phyloP scores from a whole-genome alignment of 179 eudicot genomes.

The Beta macrorhiza region DNA sequence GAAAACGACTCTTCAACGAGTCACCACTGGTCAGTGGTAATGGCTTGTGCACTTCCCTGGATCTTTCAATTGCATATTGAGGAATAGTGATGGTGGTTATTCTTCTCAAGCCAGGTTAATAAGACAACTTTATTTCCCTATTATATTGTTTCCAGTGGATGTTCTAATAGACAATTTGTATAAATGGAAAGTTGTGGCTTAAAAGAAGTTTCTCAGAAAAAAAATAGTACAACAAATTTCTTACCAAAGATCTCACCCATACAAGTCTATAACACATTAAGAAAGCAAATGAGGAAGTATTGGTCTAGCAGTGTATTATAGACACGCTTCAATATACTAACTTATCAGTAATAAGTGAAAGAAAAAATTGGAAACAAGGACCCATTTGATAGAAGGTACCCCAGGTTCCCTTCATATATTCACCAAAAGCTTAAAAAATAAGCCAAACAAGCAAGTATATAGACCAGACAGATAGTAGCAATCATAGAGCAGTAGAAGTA shows the following conservation, averaged over 20 bases:
- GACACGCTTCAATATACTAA: background rate
- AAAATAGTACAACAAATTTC: no score
- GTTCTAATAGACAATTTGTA: background rate
- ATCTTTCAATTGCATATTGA: no score
- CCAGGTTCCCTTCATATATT: background rate
- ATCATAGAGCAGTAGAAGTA: conserved; percentile 9
- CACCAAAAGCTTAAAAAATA: background rate
- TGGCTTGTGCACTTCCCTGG: no score
- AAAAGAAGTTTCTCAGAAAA: no score
- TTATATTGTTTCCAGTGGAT: background rate
- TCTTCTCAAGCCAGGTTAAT: background rate
- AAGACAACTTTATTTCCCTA: conserved; percentile 1
- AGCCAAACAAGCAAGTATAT: background rate
- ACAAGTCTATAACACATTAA: background rate
- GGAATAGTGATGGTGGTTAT: background rate
- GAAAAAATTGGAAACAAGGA: background rate
- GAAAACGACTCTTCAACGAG: background rate
- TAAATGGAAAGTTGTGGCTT: background rate
- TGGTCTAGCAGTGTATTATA: background rate
- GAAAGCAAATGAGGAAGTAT: background rate
- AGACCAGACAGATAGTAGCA: background rate
- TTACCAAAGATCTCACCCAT: background rate
- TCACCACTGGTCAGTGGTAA: background rate
- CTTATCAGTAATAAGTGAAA: background rate
- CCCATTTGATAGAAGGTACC: background rate